Base-by-base conservation (phyloP, 805 yeast genomes). In the Saccharomycopsis sp. region DNA sequence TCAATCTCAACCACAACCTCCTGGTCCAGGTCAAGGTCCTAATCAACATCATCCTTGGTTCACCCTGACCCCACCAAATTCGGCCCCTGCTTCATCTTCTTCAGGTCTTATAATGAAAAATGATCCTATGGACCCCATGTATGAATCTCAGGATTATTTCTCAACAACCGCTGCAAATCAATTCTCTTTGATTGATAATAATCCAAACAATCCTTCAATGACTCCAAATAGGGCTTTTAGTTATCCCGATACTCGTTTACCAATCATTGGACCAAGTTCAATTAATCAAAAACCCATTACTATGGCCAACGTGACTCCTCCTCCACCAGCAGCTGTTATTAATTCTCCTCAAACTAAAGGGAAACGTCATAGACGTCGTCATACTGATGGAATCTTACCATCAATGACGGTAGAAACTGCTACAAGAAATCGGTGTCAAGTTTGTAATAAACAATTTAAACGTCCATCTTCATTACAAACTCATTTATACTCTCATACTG, bases 391-490 rank as follows among this genome's bases (percentile, higher is more conserved):
- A 5, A 40, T 40, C 23, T 15, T 30, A 28, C 26, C 34, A 14
- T 14, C 46, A 21, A 66, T 64, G 70, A 56, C 67, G 0, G 64
- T 66, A 3, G 67, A 63, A 48, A 66, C 71, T 2, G 69, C 70
- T 0, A 60, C 59, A 31, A 51, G 67, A 36, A 72, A 72, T 50
- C 58, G 72, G 38, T 64, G 69, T 44, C 60, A 56, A 13, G 68
- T 76, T 14, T 85, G 95, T 57, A 69, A 73, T 35, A 84, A 85
- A 56, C 76, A 73, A 40, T 86, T 86, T 62, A 79, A 83, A 50
- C 71, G 94, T 53, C 88, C 94, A 6, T 78, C 87, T 9, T 84
- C 92, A 1, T 63, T 85, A 41, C 79, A 77, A 47, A 85, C 88
- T 3, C 95, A 86, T 58, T 65, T 70, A 49, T 72, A 84, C 49